Evolutionary conservation across 1,139 yeast species (phyloP).

Genomic region (Blastobotrys persicus): DNA sequence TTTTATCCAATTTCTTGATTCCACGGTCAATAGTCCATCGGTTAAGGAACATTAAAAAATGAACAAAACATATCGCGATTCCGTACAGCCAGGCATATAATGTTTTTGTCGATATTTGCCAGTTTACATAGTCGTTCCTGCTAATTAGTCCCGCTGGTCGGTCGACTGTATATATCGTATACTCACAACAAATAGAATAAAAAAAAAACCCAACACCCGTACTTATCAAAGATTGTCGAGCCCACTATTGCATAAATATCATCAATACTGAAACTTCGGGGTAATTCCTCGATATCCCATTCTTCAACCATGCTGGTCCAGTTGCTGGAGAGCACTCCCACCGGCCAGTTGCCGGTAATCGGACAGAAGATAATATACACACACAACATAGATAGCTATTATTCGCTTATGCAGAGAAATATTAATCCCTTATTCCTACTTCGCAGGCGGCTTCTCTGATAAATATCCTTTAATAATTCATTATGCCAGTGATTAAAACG

Average conservation of each 20-base stretch:
- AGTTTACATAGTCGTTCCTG: slow-evolving; percentile 1
- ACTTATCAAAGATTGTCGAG: slow-evolving; percentile 25
- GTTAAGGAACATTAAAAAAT: slow-evolving; percentile 19
- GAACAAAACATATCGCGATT: slow-evolving; percentile 18
- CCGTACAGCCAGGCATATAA: slow-evolving; percentile 9
- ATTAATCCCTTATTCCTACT: no score
- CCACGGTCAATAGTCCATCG: slow-evolving; percentile 19
- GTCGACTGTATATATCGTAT: slow-evolving; percentile 1
- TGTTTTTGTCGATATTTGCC: background rate
- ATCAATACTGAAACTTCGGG: slow-evolving; percentile 15
- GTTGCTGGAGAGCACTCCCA: background rate
- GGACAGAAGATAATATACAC: no score
- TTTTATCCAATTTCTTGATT: slow-evolving; percentile 23
- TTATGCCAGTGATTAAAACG: background rate
- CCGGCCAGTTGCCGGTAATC: no score
- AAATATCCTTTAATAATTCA: no score
- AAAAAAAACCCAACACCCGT: slow-evolving; percentile 25
- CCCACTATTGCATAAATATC: slow-evolving; percentile 19
- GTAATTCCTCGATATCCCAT: background rate
- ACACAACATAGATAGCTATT: no score
- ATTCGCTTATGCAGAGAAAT: background rate
- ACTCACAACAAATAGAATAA: slow-evolving; percentile 14
- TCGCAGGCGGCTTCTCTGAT: no score
- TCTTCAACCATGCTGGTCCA: background rate
- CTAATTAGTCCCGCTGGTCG: background rate